Base-by-base conservation (phyloP, 1,139 yeast genomes). In the Yamadazyma sp. region DNA sequence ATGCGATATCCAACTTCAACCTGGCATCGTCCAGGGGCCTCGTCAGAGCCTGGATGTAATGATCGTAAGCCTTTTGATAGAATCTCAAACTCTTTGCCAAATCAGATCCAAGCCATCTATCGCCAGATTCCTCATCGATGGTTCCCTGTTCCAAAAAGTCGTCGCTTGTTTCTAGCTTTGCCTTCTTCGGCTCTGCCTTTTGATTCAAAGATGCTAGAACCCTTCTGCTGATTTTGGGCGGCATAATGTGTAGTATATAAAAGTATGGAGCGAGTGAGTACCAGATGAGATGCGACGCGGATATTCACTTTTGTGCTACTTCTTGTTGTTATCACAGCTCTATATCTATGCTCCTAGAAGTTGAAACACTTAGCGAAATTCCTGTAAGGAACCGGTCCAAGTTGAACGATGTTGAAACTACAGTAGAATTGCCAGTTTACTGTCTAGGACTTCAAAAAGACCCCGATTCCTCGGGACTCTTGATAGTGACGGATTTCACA, bases 81-180 rank as follows among this genome's bases (percentile, higher is more conserved):
- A 77, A 77, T 31, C 83, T 54, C 27, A 78, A 55, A 1, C 77
- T 71, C 48, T 78, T 78, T 4, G 79, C 58, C 24, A 77, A 53
- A 48, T 78, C 83, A 0, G 81, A 75, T 0, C 77, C 70, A 15
- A 73, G 55, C 83, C 83, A 78, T 40, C 83, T 56, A 48, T 78
- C 83, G 0, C 81, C 83, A 9, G 74, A 71, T 45, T 77, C 82
- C 50, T 78, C 83, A 37, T 73, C 75, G 9, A 57, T 56, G 1
- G 76, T 61, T 0, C 76, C 83, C 40, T 62, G 60, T 31, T 72
- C 76, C n/a, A 75, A 59, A 29, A 49, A 66, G n/a, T 73, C 80
- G 18, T 72, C 77, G 1, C 67, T 62, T 0, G 75, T 67, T 8
- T 56, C 40, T 5, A 38, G 33, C 20, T 16, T 33, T 4, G 5